Evolutionary conservation across 1,139 yeast genomes (phyloP).

Genomic region (Tardiomyces digboiensis): DNA sequence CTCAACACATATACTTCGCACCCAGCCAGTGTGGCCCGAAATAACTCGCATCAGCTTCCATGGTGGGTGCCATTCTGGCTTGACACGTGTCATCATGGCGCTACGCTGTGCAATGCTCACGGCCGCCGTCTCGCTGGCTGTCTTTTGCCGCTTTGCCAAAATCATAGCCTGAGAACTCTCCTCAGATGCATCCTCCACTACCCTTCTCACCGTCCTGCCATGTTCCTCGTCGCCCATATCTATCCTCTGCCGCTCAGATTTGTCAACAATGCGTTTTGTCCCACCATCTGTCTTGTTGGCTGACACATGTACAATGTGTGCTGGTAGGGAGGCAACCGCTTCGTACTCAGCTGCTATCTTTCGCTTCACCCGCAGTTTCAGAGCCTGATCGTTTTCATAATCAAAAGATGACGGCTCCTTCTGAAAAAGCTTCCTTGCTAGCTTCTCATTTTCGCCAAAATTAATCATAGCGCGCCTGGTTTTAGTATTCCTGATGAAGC

Average conservation of each 20-base stretch:
- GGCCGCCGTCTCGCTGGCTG: background rate
- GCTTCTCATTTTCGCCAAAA: background rate
- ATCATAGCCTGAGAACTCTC: background rate
- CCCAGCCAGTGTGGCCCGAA: slow-evolving; percentile 93
- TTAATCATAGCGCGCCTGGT: too few relatives aligned
- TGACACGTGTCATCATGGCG: background rate
- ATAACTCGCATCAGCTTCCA: slow-evolving; percentile 72
- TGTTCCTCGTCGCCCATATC: background rate
- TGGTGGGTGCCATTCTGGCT: slow-evolving; percentile 30
- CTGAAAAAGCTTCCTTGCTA: background rate
- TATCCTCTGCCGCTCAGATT: background rate
- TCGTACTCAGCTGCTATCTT: background rate
- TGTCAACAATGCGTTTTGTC: background rate
- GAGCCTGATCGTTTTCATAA: background rate
- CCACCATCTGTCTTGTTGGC: background rate
- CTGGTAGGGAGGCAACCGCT: background rate
- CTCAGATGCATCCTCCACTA: background rate
- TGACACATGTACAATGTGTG: background rate
- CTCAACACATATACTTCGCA: slow-evolving; percentile 68
- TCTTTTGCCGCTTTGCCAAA: background rate
- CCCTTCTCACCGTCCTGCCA: background rate
- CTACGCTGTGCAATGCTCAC: background rate
- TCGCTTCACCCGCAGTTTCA: background rate
- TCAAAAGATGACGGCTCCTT: background rate
- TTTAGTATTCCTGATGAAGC: too few relatives aligned